Evolutionary conservation across 495 filamentous ascomycete genomes (phyloP), one percentile per base, ranked within the genome.

Genomic region (Hypomontagnella monticulosa): DNA sequence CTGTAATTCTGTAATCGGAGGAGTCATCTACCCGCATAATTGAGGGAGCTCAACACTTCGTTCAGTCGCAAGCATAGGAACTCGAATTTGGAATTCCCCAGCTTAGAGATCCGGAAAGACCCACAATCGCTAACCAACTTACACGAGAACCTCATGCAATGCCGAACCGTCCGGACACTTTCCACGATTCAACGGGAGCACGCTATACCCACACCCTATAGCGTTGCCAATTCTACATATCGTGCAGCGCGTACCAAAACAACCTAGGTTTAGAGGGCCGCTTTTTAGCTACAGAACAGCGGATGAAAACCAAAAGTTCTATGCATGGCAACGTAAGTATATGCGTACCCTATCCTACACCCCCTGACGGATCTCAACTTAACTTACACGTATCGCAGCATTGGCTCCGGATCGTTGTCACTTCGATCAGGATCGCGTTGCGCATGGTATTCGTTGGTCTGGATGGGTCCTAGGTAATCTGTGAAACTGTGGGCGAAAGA

Each of bases 331-430:
- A 27, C 49, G 40, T 54, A 14, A 27, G 42, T 43, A 55, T 65
- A 59, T 48, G 55, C 36, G 23, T 54, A 59, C 62, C 62, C 62
- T 48, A 27, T 59, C 33, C 30, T 47, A 27, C 10, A 53, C 27
- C 37, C 57, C 61, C 52, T 53, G 38, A 27, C 2, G 33, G 19
- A 19, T 48, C 23, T 6, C 49, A 36, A 36, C 42, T 34, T 33
- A 37, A 6, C 23, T 27, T 3, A 27, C 23, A 27, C 23, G 23
- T 27, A 27, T 27, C 23, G 23, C 23, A 27, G 23, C 23, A 27
- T 27, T 27, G 23, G 23, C 23, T 27, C 23, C 23, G 23, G 6
- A 27, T 27, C 46, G n/a, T 32, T 20, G 19, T 55, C 38, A 48
- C 6, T 33, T 27, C 27, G n/a, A 52, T 36, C 36, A 38, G 38